Evolutionary conservation across 306 rosid species (phyloP).

Genomic region (Cicer chorassanicum): DNA sequence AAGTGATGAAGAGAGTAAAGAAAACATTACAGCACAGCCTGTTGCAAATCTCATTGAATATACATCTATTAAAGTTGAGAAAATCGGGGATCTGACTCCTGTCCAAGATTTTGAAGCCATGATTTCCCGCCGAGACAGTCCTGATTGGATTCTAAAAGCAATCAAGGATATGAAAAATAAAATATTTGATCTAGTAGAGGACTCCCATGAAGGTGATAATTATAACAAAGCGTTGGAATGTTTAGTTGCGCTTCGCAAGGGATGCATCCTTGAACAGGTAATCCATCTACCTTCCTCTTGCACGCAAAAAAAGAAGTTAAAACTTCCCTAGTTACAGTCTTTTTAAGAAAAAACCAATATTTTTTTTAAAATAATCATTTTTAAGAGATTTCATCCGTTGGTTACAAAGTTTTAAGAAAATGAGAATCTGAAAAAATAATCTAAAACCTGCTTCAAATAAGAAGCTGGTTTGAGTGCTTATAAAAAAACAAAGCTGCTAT

Average conservation of each 20-base stretch:
- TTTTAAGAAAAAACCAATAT: too few relatives aligned
- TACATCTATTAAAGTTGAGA: slow-evolving; percentile 59
- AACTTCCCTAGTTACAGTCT: background rate
- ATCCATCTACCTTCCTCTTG: slow-evolving; percentile 26
- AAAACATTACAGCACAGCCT: slow-evolving; percentile 51
- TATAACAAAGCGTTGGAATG: slow-evolving; percentile 67
- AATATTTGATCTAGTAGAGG: slow-evolving; percentile 68
- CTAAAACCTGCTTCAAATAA: too few relatives aligned
- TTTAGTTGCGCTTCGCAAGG: slow-evolving; percentile 78
- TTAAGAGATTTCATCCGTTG: too few relatives aligned
- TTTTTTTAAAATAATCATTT: too few relatives aligned
- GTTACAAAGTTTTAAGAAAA: too few relatives aligned
- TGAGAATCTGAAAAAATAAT: too few relatives aligned
- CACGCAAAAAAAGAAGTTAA: background rate
- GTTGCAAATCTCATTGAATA: slow-evolving; percentile 39
- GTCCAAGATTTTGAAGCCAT: slow-evolving; percentile 86
- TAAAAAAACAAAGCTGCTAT: too few relatives aligned
- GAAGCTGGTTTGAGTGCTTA: too few relatives aligned
- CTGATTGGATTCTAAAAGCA: slow-evolving; percentile 76
- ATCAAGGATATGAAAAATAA: slow-evolving; percentile 68
- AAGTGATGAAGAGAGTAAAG: slow-evolving; percentile 51
- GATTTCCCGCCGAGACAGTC: slow-evolving; percentile 73
- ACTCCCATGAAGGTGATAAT: slow-evolving; percentile 71
- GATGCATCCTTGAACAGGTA: slow-evolving; percentile 86
- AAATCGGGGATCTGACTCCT: slow-evolving; percentile 68